phyloP scores from a whole-genome alignment of 495 filamentous ascomycete species.

The Talaromyces thailandensis region DNA sequence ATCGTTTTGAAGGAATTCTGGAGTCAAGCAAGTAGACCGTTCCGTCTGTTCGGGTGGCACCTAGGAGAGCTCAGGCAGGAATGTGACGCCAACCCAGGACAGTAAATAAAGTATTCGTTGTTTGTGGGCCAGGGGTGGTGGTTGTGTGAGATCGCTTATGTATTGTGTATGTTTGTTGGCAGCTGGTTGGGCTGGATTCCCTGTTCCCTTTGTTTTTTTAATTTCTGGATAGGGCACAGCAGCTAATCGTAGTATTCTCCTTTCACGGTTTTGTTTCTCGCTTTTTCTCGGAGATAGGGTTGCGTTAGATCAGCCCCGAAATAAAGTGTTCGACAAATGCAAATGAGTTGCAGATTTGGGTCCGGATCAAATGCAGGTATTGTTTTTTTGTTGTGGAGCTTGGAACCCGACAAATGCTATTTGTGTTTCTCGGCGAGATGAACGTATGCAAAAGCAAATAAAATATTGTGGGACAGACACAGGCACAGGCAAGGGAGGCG shows the following conservation, averaged over 20 bases:
- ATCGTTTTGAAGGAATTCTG: conserved; percentile 5
- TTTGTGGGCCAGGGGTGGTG: neutral
- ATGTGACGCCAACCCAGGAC: conserved; percentile 5
- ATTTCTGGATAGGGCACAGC: neutral
- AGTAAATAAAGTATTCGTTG: conserved; percentile 2
- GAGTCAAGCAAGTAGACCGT: conserved; percentile 1
- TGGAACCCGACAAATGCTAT: neutral
- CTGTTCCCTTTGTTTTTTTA: neutral
- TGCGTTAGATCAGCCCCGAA: neutral
- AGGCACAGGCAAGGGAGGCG: conserved; percentile 2
- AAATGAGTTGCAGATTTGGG: neutral
- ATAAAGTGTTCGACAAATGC: neutral
- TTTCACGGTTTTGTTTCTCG: neutral
- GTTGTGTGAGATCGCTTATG: neutral
- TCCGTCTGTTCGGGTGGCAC: conserved; percentile 7
- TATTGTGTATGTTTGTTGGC: neutral
- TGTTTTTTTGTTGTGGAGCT: neutral
- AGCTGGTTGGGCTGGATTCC: neutral
- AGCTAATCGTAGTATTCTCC: neutral
- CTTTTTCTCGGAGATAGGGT: neutral
- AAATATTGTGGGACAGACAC: neutral
- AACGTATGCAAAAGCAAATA: neutral
- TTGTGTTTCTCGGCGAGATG: neutral
- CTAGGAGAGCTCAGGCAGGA: conserved; percentile 7
- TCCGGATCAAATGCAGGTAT: neutral